Conservation (phyloP, 2,329 filamentous ascomycete species). For the Acrocalymma vagum region DNA sequence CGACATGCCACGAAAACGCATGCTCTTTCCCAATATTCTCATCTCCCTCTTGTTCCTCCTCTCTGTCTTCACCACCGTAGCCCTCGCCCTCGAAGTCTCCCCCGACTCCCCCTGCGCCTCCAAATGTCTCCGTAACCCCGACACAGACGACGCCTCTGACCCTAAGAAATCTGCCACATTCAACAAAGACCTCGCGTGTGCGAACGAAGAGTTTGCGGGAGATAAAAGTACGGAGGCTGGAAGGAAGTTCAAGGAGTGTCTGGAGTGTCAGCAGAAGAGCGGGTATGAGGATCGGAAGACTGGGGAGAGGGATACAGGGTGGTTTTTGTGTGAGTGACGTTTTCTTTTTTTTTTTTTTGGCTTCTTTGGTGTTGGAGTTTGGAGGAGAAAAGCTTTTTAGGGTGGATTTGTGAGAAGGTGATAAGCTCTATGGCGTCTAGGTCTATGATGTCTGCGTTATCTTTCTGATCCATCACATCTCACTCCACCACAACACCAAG, state of each 20-base stretch:
- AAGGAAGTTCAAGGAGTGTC: slow-evolving; percentile 26
- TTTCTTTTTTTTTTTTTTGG: no score
- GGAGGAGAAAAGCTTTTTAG: no score
- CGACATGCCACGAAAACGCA: slow-evolving; percentile 6
- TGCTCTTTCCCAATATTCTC: background rate
- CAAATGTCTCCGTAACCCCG: slow-evolving; percentile 24
- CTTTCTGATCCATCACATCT: no score
- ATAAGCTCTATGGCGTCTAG: no score
- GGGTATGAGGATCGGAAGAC: slow-evolving; percentile 12
- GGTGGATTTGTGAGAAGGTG: no score
- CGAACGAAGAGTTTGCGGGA: slow-evolving; percentile 21
- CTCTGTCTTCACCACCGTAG: background rate
- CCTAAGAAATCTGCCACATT: slow-evolving; percentile 17
- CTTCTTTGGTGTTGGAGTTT: no score
- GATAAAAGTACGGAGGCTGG: slow-evolving; percentile 21
- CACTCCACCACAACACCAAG: no score
- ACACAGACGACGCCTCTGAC: slow-evolving; percentile 16
- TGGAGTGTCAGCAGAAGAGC: slow-evolving; percentile 24
- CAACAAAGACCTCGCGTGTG: slow-evolving; percentile 20
- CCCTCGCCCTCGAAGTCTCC: slow-evolving; percentile 23
- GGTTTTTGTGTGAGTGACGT: slow-evolving; percentile 29
- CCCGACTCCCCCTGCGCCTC: slow-evolving; percentile 26
- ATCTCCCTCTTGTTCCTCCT: slow-evolving; percentile 1
- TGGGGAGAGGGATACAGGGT: slow-evolving; percentile 22
- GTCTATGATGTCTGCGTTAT: no score